Percentiles rank a stretch among this genome's conserved stretches.
Evolutionary conservation across 2,329 filamentous ascomycete species (phyloP).

Genomic region (Cladophialophora immunda): DNA sequence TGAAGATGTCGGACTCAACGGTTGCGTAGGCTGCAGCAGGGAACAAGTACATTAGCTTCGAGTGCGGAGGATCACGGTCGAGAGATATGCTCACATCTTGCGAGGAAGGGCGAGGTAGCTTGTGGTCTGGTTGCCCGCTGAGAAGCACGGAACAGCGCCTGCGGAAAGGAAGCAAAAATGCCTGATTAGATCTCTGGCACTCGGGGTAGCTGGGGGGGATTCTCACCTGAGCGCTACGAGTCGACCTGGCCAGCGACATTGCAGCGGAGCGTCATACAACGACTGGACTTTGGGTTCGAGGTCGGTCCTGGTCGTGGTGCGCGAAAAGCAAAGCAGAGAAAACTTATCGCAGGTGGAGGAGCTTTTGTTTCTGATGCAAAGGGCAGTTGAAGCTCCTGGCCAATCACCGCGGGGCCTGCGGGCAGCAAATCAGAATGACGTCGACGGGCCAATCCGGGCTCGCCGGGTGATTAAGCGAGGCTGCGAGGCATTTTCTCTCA

Average conservation of each 20-base stretch:
- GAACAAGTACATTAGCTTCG: slow-evolving; percentile 11
- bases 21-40: slow-evolving; percentile 63
- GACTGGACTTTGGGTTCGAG: slow-evolving; percentile 1
- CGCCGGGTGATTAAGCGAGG: slow-evolving; percentile 2
- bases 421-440: slow-evolving; percentile 9
- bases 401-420: neutral
- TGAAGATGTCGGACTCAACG: slow-evolving; percentile 94
- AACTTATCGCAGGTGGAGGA: slow-evolving; percentile 25
- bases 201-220: neutral
- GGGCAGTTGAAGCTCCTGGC: slow-evolving; percentile 19
- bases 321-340: slow-evolving; percentile 10
- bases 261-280: slow-evolving; percentile 11
- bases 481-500: slow-evolving; percentile 3
- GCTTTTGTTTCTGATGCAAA: slow-evolving; percentile 21
- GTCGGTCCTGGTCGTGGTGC: slow-evolving; percentile 12
- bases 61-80: neutral
- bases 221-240: slow-evolving; percentile 39
- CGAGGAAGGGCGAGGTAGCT: slow-evolving; percentile 31
- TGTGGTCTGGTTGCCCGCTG: slow-evolving; percentile 33
- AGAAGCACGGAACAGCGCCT: slow-evolving; percentile 40
- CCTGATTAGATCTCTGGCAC: slow-evolving; percentile 20
- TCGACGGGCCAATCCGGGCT: neutral
- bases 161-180: slow-evolving; percentile 29
- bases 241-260: slow-evolving; percentile 40
- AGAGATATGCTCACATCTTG: slow-evolving; percentile 36